Percentiles rank a stretch among this genome's conserved stretches.
These are phyloP conservation scores for Erysimum pusillum DNA, from an alignment of 441 rosid genomes.

Conservation along the genomic window DNA sequence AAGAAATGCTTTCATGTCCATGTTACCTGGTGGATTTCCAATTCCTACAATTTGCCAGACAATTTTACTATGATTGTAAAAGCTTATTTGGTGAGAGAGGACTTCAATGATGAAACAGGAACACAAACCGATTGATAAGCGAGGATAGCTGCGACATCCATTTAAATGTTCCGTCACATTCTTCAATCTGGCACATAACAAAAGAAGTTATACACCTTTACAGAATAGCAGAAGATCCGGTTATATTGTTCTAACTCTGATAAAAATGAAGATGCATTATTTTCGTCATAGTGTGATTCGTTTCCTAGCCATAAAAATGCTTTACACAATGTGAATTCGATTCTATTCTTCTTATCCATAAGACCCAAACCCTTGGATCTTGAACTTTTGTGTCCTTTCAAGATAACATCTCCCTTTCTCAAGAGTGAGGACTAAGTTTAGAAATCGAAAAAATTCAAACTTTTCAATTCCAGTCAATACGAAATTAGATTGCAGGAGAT, in stretches of 20 bases:
- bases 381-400: constrained; percentile 11
- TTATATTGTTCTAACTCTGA: neutral
- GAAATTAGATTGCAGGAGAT: neutral
- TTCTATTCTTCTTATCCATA: neutral
- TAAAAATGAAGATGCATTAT: neutral
- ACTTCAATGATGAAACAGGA: neutral
- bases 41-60: constrained; percentile 59
- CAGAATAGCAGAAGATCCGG: neutral
- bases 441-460: neutral
- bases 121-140: constrained; percentile 74
- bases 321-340: neutral
- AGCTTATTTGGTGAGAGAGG: neutral
- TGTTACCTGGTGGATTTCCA: constrained; percentile 87
- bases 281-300: neutral
- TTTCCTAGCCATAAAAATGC: neutral
- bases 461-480: neutral
- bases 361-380: neutral
- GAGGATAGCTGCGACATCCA: constrained; percentile 80
- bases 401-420: neutral
- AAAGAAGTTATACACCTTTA: too few species aligned
- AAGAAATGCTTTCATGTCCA: constrained; percentile 94
- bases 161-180: constrained; percentile 80
- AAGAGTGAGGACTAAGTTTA: neutral
- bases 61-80: neutral
- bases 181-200: constrained; percentile 62